phyloP scores from a whole-genome alignment of 164 flowering plant genomes.

The Macadamia integrifolia region DNA sequence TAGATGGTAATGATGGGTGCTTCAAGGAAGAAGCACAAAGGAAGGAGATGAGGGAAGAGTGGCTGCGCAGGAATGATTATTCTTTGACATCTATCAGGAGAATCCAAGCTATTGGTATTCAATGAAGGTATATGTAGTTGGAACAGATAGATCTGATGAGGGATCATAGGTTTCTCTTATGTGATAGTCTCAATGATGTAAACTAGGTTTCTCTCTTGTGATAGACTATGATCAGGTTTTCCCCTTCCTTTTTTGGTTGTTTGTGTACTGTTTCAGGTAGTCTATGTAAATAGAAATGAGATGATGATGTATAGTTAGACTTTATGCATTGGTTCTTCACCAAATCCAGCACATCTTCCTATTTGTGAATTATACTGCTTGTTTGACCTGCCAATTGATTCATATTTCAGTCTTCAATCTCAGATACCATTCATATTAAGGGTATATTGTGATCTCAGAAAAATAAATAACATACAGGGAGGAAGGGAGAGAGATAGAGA shows the following conservation, averaged over 20 bases:
- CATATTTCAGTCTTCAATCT: too few relatives aligned
- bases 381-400: too few relatives aligned
- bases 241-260: background rate
- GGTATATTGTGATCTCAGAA: too few relatives aligned
- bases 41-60: slow-evolving; percentile 54
- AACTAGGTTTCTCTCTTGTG: too few relatives aligned
- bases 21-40: slow-evolving; percentile 20
- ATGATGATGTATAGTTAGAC: background rate
- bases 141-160: background rate
- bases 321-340: too few relatives aligned
- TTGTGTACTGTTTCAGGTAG: slow-evolving; percentile 6
- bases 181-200: background rate
- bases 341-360: too few relatives aligned
- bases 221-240: background rate
- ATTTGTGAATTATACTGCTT: too few relatives aligned
- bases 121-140: slow-evolving; percentile 19
- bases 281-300: background rate
- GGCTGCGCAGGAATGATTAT: slow-evolving; percentile 47
- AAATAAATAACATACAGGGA: too few relatives aligned
- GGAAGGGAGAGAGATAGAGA: too few relatives aligned
- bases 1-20: slow-evolving; percentile 66
- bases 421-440: too few relatives aligned
- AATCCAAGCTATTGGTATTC: slow-evolving; percentile 86
- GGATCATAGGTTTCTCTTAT: background rate
- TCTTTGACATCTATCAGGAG: slow-evolving; percentile 60